Percentiles rank a stretch among this genome's conserved stretches.
Evolutionary conservation across 2,329 filamentous ascomycete genomes (phyloP).

Genomic region (Cercospora citrullina): DNA sequence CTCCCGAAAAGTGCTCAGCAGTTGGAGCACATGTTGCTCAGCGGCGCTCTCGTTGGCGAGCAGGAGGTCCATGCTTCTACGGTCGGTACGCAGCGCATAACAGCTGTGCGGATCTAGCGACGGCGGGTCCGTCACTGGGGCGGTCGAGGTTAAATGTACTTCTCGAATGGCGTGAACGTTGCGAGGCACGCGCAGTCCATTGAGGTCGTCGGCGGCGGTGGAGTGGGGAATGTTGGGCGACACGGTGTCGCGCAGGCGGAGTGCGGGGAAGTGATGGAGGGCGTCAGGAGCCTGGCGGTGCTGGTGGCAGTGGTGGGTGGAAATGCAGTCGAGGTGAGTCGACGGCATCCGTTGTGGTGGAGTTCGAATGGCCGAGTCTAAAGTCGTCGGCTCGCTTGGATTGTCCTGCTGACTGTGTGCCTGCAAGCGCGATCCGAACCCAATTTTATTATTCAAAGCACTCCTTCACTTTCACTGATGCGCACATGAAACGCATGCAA

Average conservation of each 20-base stretch:
- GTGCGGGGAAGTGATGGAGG: background rate
- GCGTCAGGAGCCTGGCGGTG: background rate
- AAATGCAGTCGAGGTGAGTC: background rate
- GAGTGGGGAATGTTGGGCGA: constrained; percentile 11
- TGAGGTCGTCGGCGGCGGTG: constrained; percentile 34
- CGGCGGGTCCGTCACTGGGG: constrained; percentile 16
- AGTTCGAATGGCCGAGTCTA: background rate
- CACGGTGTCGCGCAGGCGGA: background rate
- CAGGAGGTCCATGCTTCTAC: constrained; percentile 37
- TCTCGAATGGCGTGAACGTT: constrained; percentile 45
- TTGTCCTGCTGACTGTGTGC: constrained; percentile 3
- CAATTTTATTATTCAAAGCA: background rate
- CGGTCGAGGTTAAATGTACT: constrained; percentile 57
- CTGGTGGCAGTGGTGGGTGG: background rate
- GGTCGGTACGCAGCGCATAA: constrained; percentile 31
- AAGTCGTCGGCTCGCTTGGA: background rate
- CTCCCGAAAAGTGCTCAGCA: constrained; percentile 30
- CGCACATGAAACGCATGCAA: background rate
- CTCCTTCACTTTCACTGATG: background rate
- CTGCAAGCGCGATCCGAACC: constrained; percentile 3
- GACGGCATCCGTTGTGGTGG: background rate
- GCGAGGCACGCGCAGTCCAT: constrained; percentile 57
- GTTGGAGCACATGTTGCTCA: constrained; percentile 32
- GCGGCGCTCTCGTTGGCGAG: constrained; percentile 35
- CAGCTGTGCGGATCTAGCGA: constrained; percentile 25